A percentile compares a stretch with the other conserved stretches of the same genome.
Evolutionary conservation across 2,329 filamentous ascomycete genomes (phyloP).

Genomic region (Pyricularia sp.): DNA sequence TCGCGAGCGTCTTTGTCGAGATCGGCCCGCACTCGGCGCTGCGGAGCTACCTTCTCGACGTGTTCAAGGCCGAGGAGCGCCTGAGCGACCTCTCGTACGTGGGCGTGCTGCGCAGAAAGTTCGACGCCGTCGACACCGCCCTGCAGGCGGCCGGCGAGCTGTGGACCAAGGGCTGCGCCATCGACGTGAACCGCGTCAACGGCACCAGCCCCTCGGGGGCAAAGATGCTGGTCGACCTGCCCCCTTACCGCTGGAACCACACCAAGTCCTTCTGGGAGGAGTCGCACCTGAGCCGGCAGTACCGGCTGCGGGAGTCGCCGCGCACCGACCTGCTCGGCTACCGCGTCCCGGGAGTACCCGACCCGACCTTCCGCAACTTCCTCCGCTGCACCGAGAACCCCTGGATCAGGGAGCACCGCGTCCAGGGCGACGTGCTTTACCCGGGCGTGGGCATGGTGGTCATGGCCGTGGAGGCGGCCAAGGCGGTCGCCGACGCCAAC

Average conservation of each 20-base stretch:
- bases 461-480: constrained; percentile 3
- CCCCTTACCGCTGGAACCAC: constrained; percentile 10
- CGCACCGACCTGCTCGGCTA: constrained; percentile 9
- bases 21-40: constrained; percentile 18
- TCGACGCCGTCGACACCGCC: constrained; percentile 12
- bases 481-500: constrained; percentile 30
- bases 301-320: neutral
- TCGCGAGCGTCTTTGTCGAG: constrained; percentile 13
- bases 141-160: constrained; percentile 11
- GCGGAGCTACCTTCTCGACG: constrained; percentile 13
- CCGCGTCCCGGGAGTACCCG: constrained; percentile 1
- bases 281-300: constrained; percentile 5
- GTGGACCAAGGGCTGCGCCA: constrained; percentile 5
- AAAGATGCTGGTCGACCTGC: constrained; percentile 6
- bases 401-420: constrained; percentile 29
- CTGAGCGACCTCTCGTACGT: constrained; percentile 10
- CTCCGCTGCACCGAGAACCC: constrained; percentile 16
- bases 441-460: constrained; percentile 15
- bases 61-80: constrained; percentile 3
- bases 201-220: neutral
- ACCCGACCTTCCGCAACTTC: constrained; percentile 15
- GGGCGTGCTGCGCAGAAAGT: constrained; percentile 9
- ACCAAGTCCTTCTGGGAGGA: constrained; percentile 6
- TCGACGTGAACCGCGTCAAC: constrained; percentile 11
- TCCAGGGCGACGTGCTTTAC: constrained; percentile 25